These are phyloP conservation scores for Myriosclerotinia curreyana DNA, from an alignment of 2,329 filamentous ascomycete species.

Conservation along the genomic window DNA sequence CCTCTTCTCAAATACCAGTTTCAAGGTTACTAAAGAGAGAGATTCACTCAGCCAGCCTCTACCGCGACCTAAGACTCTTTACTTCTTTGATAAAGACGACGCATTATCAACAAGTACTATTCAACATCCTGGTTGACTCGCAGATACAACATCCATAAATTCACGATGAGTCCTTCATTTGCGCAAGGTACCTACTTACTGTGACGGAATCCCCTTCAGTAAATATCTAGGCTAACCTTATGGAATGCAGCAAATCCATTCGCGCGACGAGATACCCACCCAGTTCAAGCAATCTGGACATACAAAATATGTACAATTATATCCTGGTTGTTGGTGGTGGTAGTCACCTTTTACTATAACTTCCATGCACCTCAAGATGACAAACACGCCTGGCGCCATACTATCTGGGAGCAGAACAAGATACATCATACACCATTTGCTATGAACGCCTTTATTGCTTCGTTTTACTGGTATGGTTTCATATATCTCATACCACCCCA, in stretches of 20 bases:
- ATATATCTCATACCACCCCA: background rate
- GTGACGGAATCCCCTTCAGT: background rate
- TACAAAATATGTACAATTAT: constrained; percentile 75
- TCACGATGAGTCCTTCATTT: constrained; percentile 16
- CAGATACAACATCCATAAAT: background rate
- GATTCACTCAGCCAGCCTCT: background rate
- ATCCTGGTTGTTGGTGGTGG: constrained; percentile 70
- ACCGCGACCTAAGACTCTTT: background rate
- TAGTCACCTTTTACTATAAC: constrained; percentile 73
- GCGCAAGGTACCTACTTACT: constrained; percentile 13
- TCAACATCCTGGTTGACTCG: background rate
- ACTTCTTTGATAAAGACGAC: background rate
- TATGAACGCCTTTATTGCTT: constrained; percentile 61
- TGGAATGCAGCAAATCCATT: constrained; percentile 67
- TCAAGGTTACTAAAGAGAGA: background rate
- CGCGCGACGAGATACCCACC: constrained; percentile 64
- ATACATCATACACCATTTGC: constrained; percentile 69
- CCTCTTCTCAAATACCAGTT: background rate
- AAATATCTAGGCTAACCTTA: background rate
- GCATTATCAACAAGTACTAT: background rate
- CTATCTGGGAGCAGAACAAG: constrained; percentile 73
- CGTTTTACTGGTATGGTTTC: constrained; percentile 71
- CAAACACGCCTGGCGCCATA: constrained; percentile 51
- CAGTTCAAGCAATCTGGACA: constrained; percentile 56
- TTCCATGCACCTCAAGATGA: constrained; percentile 61